Base-by-base conservation (phyloP, 2,329 filamentous ascomycete genomes). In the Ampelomyces quisqualis region DNA sequence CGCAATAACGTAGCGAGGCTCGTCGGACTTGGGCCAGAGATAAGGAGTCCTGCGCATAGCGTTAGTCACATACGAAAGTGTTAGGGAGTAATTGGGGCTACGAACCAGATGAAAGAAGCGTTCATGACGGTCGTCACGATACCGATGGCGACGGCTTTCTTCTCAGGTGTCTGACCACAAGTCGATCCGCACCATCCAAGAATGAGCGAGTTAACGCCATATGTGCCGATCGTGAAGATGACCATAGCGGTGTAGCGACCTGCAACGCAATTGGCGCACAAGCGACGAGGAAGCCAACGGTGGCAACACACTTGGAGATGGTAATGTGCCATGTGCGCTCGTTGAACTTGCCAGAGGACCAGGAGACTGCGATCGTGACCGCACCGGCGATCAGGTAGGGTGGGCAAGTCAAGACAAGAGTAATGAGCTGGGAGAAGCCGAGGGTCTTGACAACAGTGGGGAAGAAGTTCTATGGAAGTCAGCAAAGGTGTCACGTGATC, bases 371-470 rank as follows among this genome's bases (percentile, higher is more conserved):
- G 11, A 70, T 65, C 9, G 59, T 64, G 17, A 70, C 31, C 2
- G 38, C 52, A 11, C 56, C 56, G 5, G 56, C 56, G 17, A 59
- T 57, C 24, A 58, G 48, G 35, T 59, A 58, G 3, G 56, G 54
- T 3, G 56, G 56, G 53, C 56, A 61, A 0, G 76, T 78, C 47
- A 80, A 68, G 8, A 76, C 67, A 0, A 79, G 67, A 0, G 76
- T 78, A 37, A 77, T 65, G 2, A 73, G 77, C 1, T 63, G 67
- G 40, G 62, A 65, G 59, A 77, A 78, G 0, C 74, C 73, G 1
- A 79, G 68, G 1, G 75, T 77, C 49, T 74, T 57, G 40, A 78
- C 73, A 20, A 77, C 72, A 5, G 70, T 70, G 1, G 68, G 70
- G 50, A 70, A 74, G 60, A 71, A 74, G 55, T 72, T 72, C 51